Evolutionary conservation across 129 eudicot species (phyloP).

Genomic region (carrot (Daucus carota)): DNA sequence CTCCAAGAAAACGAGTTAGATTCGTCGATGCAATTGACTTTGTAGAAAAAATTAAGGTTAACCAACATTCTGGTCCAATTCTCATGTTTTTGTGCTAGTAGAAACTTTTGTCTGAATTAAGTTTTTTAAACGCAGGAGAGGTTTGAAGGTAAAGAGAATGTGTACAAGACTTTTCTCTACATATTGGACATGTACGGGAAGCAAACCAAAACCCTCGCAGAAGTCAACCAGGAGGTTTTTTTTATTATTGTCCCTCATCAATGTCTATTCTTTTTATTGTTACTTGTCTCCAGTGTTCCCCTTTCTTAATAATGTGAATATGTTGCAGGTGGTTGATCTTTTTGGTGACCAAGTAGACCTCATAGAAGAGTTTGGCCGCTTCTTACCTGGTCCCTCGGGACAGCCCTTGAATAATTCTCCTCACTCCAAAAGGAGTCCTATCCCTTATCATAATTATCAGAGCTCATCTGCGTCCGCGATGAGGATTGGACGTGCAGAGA

Average conservation of each 20-base stretch:
- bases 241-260: not conserved
- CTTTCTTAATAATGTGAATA: conserved; percentile 5
- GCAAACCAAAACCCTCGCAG: conserved; percentile 40
- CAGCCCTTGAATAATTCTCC: conserved; percentile 25
- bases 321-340: conserved; percentile 72
- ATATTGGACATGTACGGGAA: conserved; percentile 66
- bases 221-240: conserved; percentile 75
- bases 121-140: conserved; percentile 50
- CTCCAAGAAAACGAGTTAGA: conserved; percentile 44
- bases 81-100: not conserved
- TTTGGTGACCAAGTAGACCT: conserved; percentile 71
- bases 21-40: conserved; percentile 63
- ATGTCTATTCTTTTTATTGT: not conserved
- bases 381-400: conserved; percentile 57
- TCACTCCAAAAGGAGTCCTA: conserved; percentile 34
- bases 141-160: conserved; percentile 68
- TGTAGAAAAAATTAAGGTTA: conserved; percentile 73
- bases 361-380: conserved; percentile 62
- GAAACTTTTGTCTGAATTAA: conserved; percentile 8
- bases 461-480: conserved; percentile 29
- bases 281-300: not conserved
- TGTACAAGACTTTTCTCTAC: conserved; percentile 74
- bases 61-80: conserved; percentile 6
- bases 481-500: conserved; percentile 35
- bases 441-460: conserved; percentile 23